A percentile compares a stretch with the other conserved stretches of the same genome.
These are phyloP conservation scores for Apium graveolens DNA, from an alignment of 129 eudicot species.

Conservation along the genomic window DNA sequence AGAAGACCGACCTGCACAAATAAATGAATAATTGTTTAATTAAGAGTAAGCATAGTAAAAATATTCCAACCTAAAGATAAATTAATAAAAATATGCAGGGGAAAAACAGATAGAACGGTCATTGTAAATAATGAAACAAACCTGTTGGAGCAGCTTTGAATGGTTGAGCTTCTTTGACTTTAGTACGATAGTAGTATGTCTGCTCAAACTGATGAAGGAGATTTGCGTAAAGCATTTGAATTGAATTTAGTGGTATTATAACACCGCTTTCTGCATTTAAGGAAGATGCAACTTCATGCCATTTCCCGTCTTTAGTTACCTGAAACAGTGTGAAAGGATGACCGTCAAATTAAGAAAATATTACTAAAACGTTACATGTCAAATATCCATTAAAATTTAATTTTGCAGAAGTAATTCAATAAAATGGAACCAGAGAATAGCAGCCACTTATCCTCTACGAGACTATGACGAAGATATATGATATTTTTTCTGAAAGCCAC, in stretches of 20 bases:
- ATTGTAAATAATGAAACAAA: background rate
- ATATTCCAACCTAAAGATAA: background rate
- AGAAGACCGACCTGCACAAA: constrained; percentile 10
- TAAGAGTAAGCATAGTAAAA: background rate
- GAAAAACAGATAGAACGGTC: background rate
- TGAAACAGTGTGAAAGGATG: constrained; percentile 18
- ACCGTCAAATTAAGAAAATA: background rate
- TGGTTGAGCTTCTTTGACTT: constrained; percentile 15
- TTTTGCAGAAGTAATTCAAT: background rate
- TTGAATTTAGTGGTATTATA: constrained; percentile 26
- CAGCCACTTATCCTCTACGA: background rate
- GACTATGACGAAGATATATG: background rate
- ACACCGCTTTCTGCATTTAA: constrained; percentile 17
- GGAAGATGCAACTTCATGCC: constrained; percentile 48
- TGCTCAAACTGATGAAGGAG: constrained; percentile 53
- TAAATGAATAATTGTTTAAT: background rate
- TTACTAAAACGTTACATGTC: background rate
- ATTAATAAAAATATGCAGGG: background rate
- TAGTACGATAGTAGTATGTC: constrained; percentile 27
- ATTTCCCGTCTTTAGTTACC: constrained; percentile 55
- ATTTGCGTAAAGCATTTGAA: constrained; percentile 41
- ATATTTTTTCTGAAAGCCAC: background rate
- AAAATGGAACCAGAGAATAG: background rate
- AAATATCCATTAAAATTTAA: background rate
- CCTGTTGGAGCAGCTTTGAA: constrained; percentile 13